Base-by-base conservation (phyloP, 164 flowering plant species). In the Chimonanthus praecox region DNA sequence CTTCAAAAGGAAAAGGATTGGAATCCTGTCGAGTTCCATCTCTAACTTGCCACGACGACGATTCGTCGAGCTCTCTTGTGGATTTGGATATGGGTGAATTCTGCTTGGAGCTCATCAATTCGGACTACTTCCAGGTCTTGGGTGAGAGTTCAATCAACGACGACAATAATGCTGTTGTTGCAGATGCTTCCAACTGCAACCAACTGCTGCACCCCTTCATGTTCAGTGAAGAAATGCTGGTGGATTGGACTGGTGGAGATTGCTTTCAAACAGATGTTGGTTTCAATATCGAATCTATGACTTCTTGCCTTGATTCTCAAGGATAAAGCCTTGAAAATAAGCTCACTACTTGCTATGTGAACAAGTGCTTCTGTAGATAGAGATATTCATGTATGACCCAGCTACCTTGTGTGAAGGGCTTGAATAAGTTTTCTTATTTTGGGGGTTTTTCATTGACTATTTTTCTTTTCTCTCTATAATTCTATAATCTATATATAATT, bases 271-370 rank as follows among this genome's bases (percentile, higher is more conserved):
- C 64, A 1, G 66, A 51, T 16, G 6, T 51, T 3, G 51, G 33
- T 20, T 65, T 66, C 6, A 75, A 80, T 70, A 73, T 76, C 21
- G 67, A 54, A 43, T 73, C 79, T 1, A 16, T 79, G 75, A 64
- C 62, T n/a, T 64, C 62, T 49, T 74, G 75, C 20, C 78, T 77
- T 13, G 80, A 77, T 63, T 73, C 70, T 4, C 76, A 65, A 47
- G 66, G 33, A 33, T 33, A 33, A 33, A 33, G 33, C 33, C 33
- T 33, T 33, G 33, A 33, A 33, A 33, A 33, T 33, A 33, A 33
- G 33, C 33, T 33, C 33, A 33, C 33, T 1, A 33, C 33, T 33
- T 33, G 33, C 33, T 0, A 33, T 33, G 33, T 33, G 1, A 33
- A 33, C 33, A 33, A 33, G 33, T 33, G 33, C 33, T 33, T 33